phyloP scores from a whole-genome alignment of 2,329 filamentous ascomycete species.

The Calonectria pseudoreteaudii region DNA sequence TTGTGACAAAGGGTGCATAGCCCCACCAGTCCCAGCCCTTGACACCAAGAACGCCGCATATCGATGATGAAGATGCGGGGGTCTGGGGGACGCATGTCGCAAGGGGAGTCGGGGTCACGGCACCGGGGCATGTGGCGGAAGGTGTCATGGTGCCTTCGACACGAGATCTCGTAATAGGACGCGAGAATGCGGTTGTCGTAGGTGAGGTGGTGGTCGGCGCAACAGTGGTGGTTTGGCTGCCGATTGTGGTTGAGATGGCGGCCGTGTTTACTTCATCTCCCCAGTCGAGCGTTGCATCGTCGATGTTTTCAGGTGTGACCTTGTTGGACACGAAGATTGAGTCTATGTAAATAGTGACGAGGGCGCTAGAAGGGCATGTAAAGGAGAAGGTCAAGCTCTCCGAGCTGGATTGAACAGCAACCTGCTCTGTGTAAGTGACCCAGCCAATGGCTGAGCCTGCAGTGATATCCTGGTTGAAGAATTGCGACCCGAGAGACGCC shows the following conservation, averaged over 20 bases:
- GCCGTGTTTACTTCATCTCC: neutral
- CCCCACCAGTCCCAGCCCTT: conserved; percentile 16
- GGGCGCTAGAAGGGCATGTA: conserved; percentile 19
- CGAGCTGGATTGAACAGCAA: neutral
- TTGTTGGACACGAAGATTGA: conserved; percentile 37
- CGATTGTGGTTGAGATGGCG: neutral
- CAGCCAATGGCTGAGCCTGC: conserved; percentile 4
- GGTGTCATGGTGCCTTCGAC: neutral
- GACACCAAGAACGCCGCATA: conserved; percentile 1
- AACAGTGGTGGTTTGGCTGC: neutral
- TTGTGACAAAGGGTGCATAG: conserved; percentile 3
- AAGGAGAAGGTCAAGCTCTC: conserved; percentile 26
- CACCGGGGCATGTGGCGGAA: conserved; percentile 9
- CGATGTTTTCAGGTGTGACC: conserved; percentile 34
- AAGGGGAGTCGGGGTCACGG: conserved; percentile 1
- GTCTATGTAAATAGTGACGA: conserved; percentile 25
- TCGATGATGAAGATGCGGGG: neutral
- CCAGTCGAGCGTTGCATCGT: conserved; percentile 26
- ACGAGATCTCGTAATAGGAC: conserved; percentile 1
- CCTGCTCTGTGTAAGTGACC: conserved; percentile 7
- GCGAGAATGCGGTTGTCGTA: neutral
- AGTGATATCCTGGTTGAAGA: conserved; percentile 1
- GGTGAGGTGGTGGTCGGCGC: neutral
- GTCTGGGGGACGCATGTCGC: conserved; percentile 7
- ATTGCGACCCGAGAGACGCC: conserved; percentile 21